These are phyloP conservation scores for Cutaneotrichosporon cavernicola DNA, from an alignment of 1,284 basidiomycete genomes.

Conservation along the genomic window DNA sequence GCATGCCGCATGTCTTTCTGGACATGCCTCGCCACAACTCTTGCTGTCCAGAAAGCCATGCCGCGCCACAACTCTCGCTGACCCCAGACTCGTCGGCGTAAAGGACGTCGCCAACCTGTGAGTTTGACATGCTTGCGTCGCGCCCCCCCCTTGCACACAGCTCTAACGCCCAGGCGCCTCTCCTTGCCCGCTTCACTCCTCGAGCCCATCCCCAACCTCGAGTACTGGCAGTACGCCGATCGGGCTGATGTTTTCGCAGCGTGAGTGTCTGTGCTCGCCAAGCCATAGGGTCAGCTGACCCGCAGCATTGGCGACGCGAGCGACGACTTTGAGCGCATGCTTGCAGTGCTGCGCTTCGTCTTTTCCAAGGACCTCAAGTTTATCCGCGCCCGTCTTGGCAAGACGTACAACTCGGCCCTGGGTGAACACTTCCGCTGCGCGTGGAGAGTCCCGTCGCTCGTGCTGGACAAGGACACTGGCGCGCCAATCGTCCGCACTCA, in stretches of 20 bases:
- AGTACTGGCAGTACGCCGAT: conserved; percentile 94
- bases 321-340: conserved; percentile 88
- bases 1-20: neutral
- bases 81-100: conserved; percentile 58
- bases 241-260: conserved; percentile 87
- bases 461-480: conserved; percentile 48
- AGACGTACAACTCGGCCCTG: conserved; percentile 92
- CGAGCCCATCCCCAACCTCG: conserved; percentile 88
- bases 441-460: conserved; percentile 56
- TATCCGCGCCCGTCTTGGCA: conserved; percentile 84
- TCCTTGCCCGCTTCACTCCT: conserved; percentile 84
- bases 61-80: conserved; percentile 7
- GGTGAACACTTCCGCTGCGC: conserved; percentile 89
- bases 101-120: conserved; percentile 90
- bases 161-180: conserved; percentile 47
- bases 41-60: conserved; percentile 9
- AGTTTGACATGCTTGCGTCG: conserved; percentile 30
- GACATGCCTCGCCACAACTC: neutral
- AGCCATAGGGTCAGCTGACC: conserved; percentile 11
- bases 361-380: conserved; percentile 97
- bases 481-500: conserved; percentile 53
- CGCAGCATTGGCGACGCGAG: conserved; percentile 80
- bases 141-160: conserved; percentile 30
- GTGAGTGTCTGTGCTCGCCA: conserved; percentile 57
- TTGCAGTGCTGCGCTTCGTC: conserved; percentile 81